phyloP scores from a whole-genome alignment of 2,329 filamentous ascomycete genomes.

The Hymenoscyphus repandus region DNA sequence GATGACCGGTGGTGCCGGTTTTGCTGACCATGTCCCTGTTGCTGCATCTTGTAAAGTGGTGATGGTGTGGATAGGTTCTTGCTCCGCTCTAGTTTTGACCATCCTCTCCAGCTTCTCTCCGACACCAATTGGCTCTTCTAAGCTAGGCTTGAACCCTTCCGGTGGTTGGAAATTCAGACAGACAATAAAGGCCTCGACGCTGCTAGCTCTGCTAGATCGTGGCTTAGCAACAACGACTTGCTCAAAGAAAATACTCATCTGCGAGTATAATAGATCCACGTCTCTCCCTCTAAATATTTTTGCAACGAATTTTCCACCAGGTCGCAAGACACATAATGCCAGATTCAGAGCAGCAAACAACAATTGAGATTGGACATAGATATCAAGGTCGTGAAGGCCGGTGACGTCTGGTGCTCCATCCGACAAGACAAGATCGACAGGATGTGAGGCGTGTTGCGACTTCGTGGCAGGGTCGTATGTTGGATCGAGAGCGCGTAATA shows the following conservation, averaged over 20 bases:
- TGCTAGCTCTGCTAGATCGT: constrained; percentile 88
- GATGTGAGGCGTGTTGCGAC: constrained; percentile 57
- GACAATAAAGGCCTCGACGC: constrained; percentile 94
- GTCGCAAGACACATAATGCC: constrained; percentile 84
- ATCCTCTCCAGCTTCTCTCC: constrained; percentile 49
- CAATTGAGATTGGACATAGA: constrained; percentile 94
- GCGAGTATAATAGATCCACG: constrained; percentile 91
- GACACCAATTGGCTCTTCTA: constrained; percentile 69
- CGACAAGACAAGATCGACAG: constrained; percentile 88
- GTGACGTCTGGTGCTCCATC: constrained; percentile 97
- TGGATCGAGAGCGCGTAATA: constrained; percentile 79
- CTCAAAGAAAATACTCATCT: constrained; percentile 87
- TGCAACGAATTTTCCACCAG: constrained; percentile 92
- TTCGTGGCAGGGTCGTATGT: constrained; percentile 49
- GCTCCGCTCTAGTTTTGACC: constrained; percentile 39
- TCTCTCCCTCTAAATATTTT: constrained; percentile 96
- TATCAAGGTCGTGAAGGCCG: constrained; percentile 92
- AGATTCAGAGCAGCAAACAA: constrained; percentile 92
- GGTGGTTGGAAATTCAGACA: constrained; percentile 86
- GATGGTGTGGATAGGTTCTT: constrained; percentile 38
- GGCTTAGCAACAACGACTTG: constrained; percentile 89
- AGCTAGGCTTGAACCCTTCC: constrained; percentile 65
- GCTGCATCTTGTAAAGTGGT: constrained; percentile 41
- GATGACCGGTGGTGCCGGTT: not conserved
- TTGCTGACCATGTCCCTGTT: constrained; percentile 39